Evolutionary conservation across 805 yeast genomes (phyloP).

Genomic region (Kodamaea sagamina): DNA sequence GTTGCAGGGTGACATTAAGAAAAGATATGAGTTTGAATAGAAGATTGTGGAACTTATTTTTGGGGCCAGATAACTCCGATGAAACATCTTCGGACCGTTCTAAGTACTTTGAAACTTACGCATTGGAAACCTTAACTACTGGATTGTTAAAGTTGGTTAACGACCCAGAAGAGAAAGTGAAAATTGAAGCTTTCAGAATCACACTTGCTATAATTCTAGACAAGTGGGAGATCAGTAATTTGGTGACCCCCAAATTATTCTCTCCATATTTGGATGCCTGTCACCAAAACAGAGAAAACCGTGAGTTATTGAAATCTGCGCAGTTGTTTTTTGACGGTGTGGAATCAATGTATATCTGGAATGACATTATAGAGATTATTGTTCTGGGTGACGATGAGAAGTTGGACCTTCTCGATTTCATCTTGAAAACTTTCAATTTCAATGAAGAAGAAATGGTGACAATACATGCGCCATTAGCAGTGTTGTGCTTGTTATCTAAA

Average conservation of each 20-base stretch:
- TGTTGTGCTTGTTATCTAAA: conserved; percentile 48
- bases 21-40: conserved; percentile 94
- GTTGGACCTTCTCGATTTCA: conserved; percentile 54
- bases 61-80: conserved; percentile 65
- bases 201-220: conserved; percentile 74
- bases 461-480: conserved; percentile 71
- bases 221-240: conserved; percentile 89
- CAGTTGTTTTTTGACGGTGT: conserved; percentile 80
- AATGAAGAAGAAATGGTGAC: conserved; percentile 85
- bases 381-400: conserved; percentile 28
- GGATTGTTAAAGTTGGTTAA: conserved; percentile 56
- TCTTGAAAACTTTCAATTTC: conserved; percentile 66
- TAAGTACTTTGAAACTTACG: conserved; percentile 63
- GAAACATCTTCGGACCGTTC: conserved; percentile 29
- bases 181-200: conserved; percentile 54
- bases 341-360: conserved; percentile 81
- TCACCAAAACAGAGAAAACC: conserved; percentile 21
- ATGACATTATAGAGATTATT: conserved; percentile 48
- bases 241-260: conserved; percentile 68
- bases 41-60: conserved; percentile 88
- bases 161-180: conserved; percentile 22
- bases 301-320: conserved; percentile 52
- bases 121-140: conserved; percentile 47
- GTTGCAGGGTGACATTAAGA: conserved; percentile 68
- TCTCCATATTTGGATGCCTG: conserved; percentile 62